Conservation (phyloP, 176 grass and related monocot genomes). For the Aegilops umbellulata region DNA sequence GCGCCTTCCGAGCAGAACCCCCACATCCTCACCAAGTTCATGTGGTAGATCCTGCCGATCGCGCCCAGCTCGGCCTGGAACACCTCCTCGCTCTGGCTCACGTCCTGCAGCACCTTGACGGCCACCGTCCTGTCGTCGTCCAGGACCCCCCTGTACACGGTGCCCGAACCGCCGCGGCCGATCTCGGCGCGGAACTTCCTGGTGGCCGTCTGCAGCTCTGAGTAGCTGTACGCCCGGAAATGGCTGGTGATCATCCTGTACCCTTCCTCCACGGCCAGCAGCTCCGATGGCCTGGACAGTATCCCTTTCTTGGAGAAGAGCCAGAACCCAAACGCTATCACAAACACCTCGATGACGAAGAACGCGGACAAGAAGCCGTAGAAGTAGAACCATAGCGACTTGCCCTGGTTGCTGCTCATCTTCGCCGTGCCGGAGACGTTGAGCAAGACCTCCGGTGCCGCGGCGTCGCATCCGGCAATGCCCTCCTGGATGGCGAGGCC, state of each 20-base stretch:
- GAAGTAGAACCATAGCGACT: slow-evolving; percentile 34
- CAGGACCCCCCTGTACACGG: slow-evolving; percentile 19
- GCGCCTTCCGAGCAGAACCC: slow-evolving; percentile 17
- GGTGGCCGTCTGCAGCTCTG: slow-evolving; percentile 48
- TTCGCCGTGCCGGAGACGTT: background rate
- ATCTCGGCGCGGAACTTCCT: slow-evolving; percentile 38
- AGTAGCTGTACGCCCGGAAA: slow-evolving; percentile 45
- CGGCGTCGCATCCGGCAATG: background rate
- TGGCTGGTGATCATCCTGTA: slow-evolving; percentile 48
- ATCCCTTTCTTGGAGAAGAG: slow-evolving; percentile 41
- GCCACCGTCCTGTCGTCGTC: slow-evolving; percentile 29
- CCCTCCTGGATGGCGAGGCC: slow-evolving; percentile 2
- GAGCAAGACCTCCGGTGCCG: background rate
- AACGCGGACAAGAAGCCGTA: slow-evolving; percentile 46
- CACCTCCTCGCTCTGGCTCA: slow-evolving; percentile 27
- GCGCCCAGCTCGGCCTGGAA: slow-evolving; percentile 28
- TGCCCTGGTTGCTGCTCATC: background rate
- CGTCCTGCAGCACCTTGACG: slow-evolving; percentile 38
- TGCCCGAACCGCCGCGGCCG: slow-evolving; percentile 44
- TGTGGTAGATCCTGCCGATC: slow-evolving; percentile 29
- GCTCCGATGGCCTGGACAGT: slow-evolving; percentile 16
- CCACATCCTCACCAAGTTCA: slow-evolving; percentile 33
- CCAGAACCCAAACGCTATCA: slow-evolving; percentile 44
- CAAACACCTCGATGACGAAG: slow-evolving; percentile 33
- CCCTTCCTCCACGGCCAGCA: slow-evolving; percentile 25